Evolutionary conservation across 169 alveolate species (phyloP), one percentile per base, ranked within the genome.

Genomic region (Plasmodium blacklocki): DNA sequence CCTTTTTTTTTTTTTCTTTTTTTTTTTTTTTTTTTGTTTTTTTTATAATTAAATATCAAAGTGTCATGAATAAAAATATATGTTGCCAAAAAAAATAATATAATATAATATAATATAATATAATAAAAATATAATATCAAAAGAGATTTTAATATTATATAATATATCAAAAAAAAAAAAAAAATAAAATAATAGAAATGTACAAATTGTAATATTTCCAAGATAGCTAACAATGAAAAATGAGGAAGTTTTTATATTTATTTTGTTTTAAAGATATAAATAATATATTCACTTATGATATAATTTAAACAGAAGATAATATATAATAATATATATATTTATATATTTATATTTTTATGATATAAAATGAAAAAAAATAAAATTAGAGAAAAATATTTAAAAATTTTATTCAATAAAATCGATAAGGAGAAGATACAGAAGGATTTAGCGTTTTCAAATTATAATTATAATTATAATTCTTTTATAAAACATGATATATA

Each of bases 301-400:
- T 26, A 32, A 32, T 32, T 32, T 32, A 32, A 32, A 32, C 45
- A 19, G 47, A 60, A 23, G 12, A 60, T 60, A 8, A 49, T 47
- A 15, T 49, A 6, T 70, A 26, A 19, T 11, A 19, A 19, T 60
- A 19, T 14, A 23, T 14, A 3, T 70, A 18, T n/a, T 49, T 64
- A 52, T 43, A 14, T 56, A 43, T 52, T 12, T 14, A 26, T 32
- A 21, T 5, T 62, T 32, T 62, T 19, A 39, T 64, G 23, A 21
- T 63, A 3, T 18, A 76, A 64, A 63, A 64, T 76, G 76, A 76
- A 63, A 23, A 80, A 56, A 32, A 47, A 72, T 19, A 80, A 68
- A 39, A 68, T 80, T 43, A 67, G 58, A 62, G 91, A 80, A 59
- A 70, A 80, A 56, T 49, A 68, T 47, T 32, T 80, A 80, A 56